Conservation (phyloP, 352 stramenopile species). For the Globisporangium ultimum region DNA sequence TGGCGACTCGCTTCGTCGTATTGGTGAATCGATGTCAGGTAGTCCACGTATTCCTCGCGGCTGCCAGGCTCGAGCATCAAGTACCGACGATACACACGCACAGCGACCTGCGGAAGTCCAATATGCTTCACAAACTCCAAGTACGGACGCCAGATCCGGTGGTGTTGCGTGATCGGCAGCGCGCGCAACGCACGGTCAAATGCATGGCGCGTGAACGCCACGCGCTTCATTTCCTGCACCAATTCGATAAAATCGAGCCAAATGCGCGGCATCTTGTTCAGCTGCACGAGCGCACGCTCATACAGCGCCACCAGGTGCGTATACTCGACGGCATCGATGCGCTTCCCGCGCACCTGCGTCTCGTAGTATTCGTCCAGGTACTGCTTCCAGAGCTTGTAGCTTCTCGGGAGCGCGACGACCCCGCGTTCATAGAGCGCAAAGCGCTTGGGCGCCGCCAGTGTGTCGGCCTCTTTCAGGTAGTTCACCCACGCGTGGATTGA, state of each 20-base stretch:
- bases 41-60: constrained; percentile 76
- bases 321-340: constrained; percentile 49
- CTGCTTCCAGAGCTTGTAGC: constrained; percentile 95
- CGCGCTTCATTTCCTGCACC: constrained; percentile 66
- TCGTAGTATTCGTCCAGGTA: constrained; percentile 79
- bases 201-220: constrained; percentile 79
- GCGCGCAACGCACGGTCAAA: constrained; percentile 95
- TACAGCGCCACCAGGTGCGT: constrained; percentile 51
- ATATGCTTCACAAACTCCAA: constrained; percentile 86
- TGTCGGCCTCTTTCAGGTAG: constrained; percentile 40
- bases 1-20: constrained; percentile 84
- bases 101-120: constrained; percentile 71
- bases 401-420: constrained; percentile 80
- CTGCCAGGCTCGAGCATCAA: constrained; percentile 77
- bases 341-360: constrained; percentile 52
- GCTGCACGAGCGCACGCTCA: constrained; percentile 89
- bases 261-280: constrained; percentile 96
- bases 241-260: constrained; percentile 92
- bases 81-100: constrained; percentile 87
- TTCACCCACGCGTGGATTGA: constrained; percentile 77
- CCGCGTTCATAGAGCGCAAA: constrained; percentile 86
- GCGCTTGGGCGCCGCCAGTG: constrained; percentile 19
- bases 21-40: constrained; percentile 65
- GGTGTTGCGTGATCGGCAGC: constrained; percentile 97
- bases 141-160: constrained; percentile 94